Conservation (phyloP, 177 flowering plant genomes). For the Vitis hybrid region DNA sequence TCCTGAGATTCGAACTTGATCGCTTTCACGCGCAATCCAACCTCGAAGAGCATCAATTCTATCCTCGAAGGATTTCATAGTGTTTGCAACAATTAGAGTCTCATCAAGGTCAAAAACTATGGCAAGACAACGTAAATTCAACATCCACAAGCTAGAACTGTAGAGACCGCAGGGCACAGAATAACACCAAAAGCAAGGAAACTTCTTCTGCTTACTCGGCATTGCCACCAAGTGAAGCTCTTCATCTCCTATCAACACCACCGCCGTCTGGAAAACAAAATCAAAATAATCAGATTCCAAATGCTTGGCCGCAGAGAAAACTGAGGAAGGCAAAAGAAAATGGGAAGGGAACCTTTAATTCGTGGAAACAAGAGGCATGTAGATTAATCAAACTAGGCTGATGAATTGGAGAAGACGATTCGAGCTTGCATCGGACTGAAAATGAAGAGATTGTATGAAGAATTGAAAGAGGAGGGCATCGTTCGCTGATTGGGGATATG, state of each 20-base stretch:
- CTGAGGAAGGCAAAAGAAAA: background rate
- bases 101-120: constrained; percentile 98
- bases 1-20: constrained; percentile 53
- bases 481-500: constrained; percentile 63
- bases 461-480: constrained; percentile 80
- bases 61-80: constrained; percentile 96
- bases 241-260: constrained; percentile 67
- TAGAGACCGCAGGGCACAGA: constrained; percentile 65
- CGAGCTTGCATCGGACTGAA: constrained; percentile 81
- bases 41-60: constrained; percentile 68
- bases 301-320: background rate
- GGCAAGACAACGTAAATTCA: constrained; percentile 77
- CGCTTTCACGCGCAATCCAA: constrained; percentile 69
- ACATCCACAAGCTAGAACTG: constrained; percentile 61
- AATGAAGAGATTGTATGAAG: constrained; percentile 76
- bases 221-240: constrained; percentile 95
- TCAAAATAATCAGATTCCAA: constrained; percentile 1
- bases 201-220: constrained; percentile 78
- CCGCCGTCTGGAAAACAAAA: constrained; percentile 68
- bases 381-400: constrained; percentile 57
- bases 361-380: constrained; percentile 67
- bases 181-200: constrained; percentile 90
- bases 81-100: constrained; percentile 95
- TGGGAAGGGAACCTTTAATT: constrained; percentile 52
- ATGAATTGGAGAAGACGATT: constrained; percentile 44